Percentiles rank a stretch among this genome's conserved stretches.
Conservation (phyloP, 441 rosid genomes). For the Mallotus japonicus region DNA sequence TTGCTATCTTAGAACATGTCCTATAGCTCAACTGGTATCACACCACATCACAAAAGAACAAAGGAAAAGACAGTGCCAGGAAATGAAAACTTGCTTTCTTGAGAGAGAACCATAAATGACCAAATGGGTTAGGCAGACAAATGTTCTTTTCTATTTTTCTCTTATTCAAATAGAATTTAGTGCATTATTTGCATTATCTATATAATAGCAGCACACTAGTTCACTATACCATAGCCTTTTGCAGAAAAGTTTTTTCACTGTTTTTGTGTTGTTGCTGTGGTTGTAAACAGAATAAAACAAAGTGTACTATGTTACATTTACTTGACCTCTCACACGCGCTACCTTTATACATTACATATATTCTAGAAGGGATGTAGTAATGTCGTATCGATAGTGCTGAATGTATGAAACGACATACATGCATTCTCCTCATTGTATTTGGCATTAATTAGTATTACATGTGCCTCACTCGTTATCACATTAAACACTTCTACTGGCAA, state of each 20-base stretch:
- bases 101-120: background rate
- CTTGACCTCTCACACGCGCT: background rate
- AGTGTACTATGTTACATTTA: constrained; percentile 10
- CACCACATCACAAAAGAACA: background rate
- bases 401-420: too few species aligned
- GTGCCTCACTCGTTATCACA: too few species aligned
- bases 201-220: background rate
- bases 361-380: too few species aligned
- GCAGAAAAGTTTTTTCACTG: constrained; percentile 5
- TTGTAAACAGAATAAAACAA: background rate
- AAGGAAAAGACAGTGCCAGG: constrained; percentile 10
- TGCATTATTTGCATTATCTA: constrained; percentile 15
- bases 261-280: background rate
- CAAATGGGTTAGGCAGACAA: background rate
- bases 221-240: background rate
- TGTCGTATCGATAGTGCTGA: too few species aligned
- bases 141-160: constrained; percentile 1
- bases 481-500: too few species aligned
- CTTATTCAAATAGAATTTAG: constrained; percentile 17
- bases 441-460: too few species aligned
- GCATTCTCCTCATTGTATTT: too few species aligned
- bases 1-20: too few species aligned
- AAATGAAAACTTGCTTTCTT: background rate
- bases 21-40: too few species aligned
- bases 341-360: too few species aligned